A percentile compares a stretch with the other conserved stretches of the same genome.
Evolutionary conservation across 2,329 filamentous ascomycete species (phyloP).

Genomic region (Verticillium nonalfalfae): DNA sequence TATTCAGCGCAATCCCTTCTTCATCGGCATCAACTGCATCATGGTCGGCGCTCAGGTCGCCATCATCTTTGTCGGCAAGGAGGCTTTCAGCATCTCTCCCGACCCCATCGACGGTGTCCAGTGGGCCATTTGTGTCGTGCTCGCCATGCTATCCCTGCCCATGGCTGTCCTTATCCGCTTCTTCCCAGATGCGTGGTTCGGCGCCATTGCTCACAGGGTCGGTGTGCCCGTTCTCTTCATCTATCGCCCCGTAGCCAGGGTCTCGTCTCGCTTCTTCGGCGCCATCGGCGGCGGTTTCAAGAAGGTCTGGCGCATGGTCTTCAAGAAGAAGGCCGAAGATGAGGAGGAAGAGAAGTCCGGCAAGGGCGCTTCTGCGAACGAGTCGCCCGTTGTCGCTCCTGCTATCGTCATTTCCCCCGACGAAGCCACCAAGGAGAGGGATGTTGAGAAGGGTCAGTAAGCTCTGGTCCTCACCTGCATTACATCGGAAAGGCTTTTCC

Average conservation of each 20-base stretch:
- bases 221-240: constrained; percentile 1
- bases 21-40: constrained; percentile 48
- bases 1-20: constrained; percentile 49
- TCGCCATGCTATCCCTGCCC: constrained; percentile 41
- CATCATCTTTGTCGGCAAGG: constrained; percentile 51
- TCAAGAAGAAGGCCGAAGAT: constrained; percentile 2
- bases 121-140: constrained; percentile 47
- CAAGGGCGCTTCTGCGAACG: neutral
- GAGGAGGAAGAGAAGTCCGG: neutral
- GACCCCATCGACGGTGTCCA: constrained; percentile 37
- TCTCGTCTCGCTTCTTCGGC: neutral
- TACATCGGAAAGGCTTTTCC: neutral
- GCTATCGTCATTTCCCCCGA: constrained; percentile 1
- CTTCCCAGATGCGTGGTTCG: constrained; percentile 40
- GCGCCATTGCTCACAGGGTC: constrained; percentile 19
- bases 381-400: neutral
- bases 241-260: constrained; percentile 3
- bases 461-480: neutral
- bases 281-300: constrained; percentile 4
- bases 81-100: constrained; percentile 40
- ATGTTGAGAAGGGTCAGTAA: neutral
- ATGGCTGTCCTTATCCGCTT: constrained; percentile 41
- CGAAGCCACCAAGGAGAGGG: neutral
- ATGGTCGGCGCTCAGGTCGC: constrained; percentile 52
- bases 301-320: neutral